Conservation (phyloP, 2,329 filamentous ascomycete genomes). For the Fusarium falciforme region DNA sequence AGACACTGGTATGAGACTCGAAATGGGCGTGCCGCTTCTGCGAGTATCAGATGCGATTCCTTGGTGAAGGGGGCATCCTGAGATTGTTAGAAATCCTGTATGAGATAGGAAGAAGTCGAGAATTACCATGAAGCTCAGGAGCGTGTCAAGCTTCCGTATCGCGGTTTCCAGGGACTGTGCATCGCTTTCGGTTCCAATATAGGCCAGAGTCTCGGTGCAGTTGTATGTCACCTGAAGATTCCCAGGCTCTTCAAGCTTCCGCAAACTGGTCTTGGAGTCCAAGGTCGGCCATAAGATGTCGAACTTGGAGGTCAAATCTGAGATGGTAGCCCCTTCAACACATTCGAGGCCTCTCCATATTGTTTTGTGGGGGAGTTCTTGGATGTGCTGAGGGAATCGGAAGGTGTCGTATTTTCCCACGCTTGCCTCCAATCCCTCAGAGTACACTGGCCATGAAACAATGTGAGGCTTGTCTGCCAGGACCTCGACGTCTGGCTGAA, state of each 20-base stretch:
- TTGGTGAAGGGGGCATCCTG: slow-evolving; percentile 21
- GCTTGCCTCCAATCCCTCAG: neutral
- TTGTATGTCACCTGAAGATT: slow-evolving; percentile 45
- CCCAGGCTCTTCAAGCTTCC: slow-evolving; percentile 8
- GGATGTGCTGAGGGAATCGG: slow-evolving; percentile 39
- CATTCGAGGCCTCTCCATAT: slow-evolving; percentile 43
- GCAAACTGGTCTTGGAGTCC: slow-evolving; percentile 10
- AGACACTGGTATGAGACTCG: slow-evolving; percentile 42
- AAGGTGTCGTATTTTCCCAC: slow-evolving; percentile 27
- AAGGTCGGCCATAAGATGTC: slow-evolving; percentile 22
- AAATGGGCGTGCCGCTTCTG: slow-evolving; percentile 10
- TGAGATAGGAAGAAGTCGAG: neutral
- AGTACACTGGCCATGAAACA: slow-evolving; percentile 38
- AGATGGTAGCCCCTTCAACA: slow-evolving; percentile 10
- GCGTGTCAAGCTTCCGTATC: slow-evolving; percentile 35
- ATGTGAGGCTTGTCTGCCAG: slow-evolving; percentile 29
- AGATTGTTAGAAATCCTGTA: slow-evolving; percentile 14
- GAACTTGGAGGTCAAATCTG: slow-evolving; percentile 29
- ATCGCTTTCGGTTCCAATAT: slow-evolving; percentile 40
- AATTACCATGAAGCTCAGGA: slow-evolving; percentile 31
- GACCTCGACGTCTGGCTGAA: slow-evolving; percentile 35
- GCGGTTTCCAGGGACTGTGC: slow-evolving; percentile 19
- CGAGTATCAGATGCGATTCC: slow-evolving; percentile 41
- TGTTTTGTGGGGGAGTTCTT: slow-evolving; percentile 25
- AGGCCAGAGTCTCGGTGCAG: slow-evolving; percentile 41